Evolutionary conservation across 2,329 filamentous ascomycete genomes (phyloP), one percentile per base, ranked within the genome.

Genomic region (Daldinia eschscholtzii): DNA sequence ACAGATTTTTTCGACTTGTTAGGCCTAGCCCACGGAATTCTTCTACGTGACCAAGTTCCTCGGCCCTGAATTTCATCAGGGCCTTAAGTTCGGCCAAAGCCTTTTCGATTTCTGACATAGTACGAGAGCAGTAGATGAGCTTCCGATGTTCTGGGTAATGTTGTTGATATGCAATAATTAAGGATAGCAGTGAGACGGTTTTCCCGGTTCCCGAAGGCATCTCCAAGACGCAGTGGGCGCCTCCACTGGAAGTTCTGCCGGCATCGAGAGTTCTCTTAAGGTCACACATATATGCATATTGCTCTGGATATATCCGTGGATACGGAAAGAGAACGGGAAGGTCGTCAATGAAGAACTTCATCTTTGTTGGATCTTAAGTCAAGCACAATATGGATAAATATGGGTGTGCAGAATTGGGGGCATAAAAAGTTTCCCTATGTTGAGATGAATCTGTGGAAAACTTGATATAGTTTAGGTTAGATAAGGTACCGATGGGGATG

Each of bases 51-150:
- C 96, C 96, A n/a, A 99, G 87, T 79, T 98, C 89, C 71, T 97
- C 88, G 5, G 93, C 85, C 15, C 96, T 92, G 77, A 97, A 98
- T 78, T 97, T 97, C 94, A 99, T 99, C 60, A 99, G 82, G 26
- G 90, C 91, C 79, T 96, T 94, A 74, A 99, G 80, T 81, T 99
- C 96, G 9, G 93, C 93, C 59, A 99, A 82, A 0, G 97, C 96
- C 82, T 99, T 99, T 79, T 99, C 96, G 76, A 99, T 99, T 83
- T 99, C 96, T 41, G 96, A 99, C 94, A 99, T 99, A 64, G 96
- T 99, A 90, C 96, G 94, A 71, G 96, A 99, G 84, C 96, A 99
- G 82, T 99, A 99, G 63, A 99, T 98, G 58, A 99, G 89, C 81
- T 99, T 99, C 63, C 97, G 88, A 76, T 96, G 93, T 78, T 97